Base-by-base conservation (phyloP, 805 yeast genomes). In the Yarrowia hollandica region DNA sequence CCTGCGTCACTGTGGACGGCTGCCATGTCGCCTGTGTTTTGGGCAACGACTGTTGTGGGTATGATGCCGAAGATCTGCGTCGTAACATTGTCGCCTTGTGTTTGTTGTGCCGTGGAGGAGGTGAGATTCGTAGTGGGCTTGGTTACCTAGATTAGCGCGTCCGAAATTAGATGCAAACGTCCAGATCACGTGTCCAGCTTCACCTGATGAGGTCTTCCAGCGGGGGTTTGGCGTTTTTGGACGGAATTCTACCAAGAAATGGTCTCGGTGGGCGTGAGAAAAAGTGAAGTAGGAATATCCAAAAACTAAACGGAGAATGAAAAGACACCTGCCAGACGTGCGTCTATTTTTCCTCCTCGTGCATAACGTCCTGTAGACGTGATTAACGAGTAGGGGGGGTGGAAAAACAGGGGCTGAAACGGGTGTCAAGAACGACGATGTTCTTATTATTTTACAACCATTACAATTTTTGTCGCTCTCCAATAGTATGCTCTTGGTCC, bases 21-120 rank as follows among this genome's bases (percentile, higher is more conserved):
- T 33, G 38, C 55, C 55, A 48, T 16, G 38, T 21, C 10, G 12
- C 10, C 39, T 48, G 39, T 3, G 55, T 48, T 16, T 48, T 31
- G 21, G 55, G 55, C 28, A 48, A 30, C 28, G 35, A 22, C 39
- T 48, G 55, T 33, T n/a, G 55, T 21, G 55, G 55, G 30, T 48
- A 33, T 22, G 55, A 48, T 19, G 34, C 55, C 25, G 55, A 48
- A 21, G 55, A 48, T 48, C 55, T 48, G 34, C 55, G 55, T 33
- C 55, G 28, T 31, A 48, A 30, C 55, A 48, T 48, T 44, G 37
- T 44, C n/a, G n/a, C n/a, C n/a, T n/a, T n/a, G n/a, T n/a, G 6
- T 12, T 31, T 25, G 28, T 31, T 31, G 16, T 31, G 34, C 7
- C 6, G n/a, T n/a, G 14, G 16, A n/a, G 14, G n/a, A 6, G 14